Base-by-base conservation (phyloP, 1,139 yeast genomes). In the Saccharomyces hybrid region DNA sequence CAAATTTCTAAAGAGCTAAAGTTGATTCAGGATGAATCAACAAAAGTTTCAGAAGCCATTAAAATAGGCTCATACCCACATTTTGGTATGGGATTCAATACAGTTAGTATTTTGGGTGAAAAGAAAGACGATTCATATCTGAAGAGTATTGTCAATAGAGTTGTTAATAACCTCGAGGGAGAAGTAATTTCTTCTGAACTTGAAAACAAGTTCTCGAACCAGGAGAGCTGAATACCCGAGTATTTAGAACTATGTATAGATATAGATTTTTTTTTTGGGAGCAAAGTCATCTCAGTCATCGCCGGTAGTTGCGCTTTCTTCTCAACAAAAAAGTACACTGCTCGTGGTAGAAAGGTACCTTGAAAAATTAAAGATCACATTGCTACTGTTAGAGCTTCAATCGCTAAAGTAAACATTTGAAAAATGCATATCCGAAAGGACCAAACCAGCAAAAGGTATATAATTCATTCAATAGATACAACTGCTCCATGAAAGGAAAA, bases 31-130 rank as follows among this genome's bases (percentile, higher is more conserved):
- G 61, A 68, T 0, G 69, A 73, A 50, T 79, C 80, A 48, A 63
- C 61, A 5, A 65, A 71, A n/a, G 72, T 68, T 48, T 62, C 70
- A 23, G 67, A 70, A 4, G 71, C 63, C 7, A 76, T 88, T 53
- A 88, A 88, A 66, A 75, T 89, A 50, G 96, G 96, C 3, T 84
- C 91, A 47, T 89, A 89, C 65, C 96, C 96, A 0, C 96, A 88
- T 68, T 76, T 82, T 70, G 76, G 77, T 14, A 77, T 81, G 72
- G 77, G 80, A 1, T 71, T 82, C 54, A 84, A 80, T 61, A 88
- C 95, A 0, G 80, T 88, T 25, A 85, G 95, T 63, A 78, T 88
- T 30, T 76, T 87, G 47, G 95, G 95, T 0, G 78, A 78, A 20
- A 69, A 67, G 41, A 72, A 75, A 2, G 63, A 70, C 7, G 67